phyloP scores from a whole-genome alignment of 257 asterid genomes.

The Anisodus tanguticus region DNA sequence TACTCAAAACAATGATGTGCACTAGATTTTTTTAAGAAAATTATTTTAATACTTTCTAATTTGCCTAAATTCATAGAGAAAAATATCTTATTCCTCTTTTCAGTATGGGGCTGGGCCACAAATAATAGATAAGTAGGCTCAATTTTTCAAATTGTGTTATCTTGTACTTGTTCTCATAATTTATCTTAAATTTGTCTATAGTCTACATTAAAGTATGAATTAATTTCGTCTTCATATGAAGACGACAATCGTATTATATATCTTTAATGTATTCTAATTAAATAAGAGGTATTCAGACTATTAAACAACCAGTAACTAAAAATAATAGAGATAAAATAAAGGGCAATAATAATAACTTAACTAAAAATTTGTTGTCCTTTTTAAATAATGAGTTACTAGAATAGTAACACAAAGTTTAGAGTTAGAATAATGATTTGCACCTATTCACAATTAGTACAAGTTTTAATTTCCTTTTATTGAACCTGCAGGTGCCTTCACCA shows the following conservation, averaged over 20 bases:
- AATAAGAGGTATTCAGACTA: background rate
- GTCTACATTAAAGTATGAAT: background rate
- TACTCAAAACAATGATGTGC: slow-evolving; percentile 31
- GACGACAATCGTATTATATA: background rate
- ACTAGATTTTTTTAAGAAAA: background rate
- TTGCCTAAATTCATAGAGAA: slow-evolving; percentile 23
- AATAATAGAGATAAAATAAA: background rate
- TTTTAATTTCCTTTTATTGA: background rate
- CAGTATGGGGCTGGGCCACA: slow-evolving; percentile 16
- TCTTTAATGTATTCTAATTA: background rate
- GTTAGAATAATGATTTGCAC: background rate
- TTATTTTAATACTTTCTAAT: background rate
- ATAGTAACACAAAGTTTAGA: too few species aligned
- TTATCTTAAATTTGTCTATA: background rate
- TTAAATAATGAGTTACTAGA: too few species aligned
- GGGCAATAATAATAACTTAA: background rate
- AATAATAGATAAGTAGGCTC: background rate
- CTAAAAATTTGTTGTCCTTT: too few species aligned
- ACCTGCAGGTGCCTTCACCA: background rate
- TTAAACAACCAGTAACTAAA: background rate
- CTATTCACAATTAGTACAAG: background rate
- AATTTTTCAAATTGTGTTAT: background rate
- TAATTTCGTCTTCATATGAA: background rate
- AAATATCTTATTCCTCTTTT: background rate
- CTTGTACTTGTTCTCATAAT: background rate